Conservation (phyloP, 176 grass and related monocot genomes). For the Ensete ventricosum region DNA sequence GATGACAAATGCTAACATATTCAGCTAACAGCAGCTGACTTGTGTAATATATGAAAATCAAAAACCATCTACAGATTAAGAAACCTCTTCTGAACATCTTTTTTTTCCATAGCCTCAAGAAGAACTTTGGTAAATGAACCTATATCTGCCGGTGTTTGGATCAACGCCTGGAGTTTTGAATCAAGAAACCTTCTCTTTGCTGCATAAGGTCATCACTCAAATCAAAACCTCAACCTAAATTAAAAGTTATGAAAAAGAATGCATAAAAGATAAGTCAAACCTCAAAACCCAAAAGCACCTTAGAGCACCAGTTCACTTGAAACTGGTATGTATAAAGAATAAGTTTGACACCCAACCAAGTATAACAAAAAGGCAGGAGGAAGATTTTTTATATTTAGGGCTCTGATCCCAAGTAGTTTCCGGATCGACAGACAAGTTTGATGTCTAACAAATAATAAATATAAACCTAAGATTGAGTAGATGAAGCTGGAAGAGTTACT, state of each 20-base stretch:
- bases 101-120: conserved; percentile 65
- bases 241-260: background rate
- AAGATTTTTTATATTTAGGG: too few species aligned
- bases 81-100: conserved; percentile 83
- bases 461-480: background rate
- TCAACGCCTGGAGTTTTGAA: conserved; percentile 54
- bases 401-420: background rate
- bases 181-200: conserved; percentile 62
- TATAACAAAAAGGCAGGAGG: too few species aligned
- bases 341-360: too few species aligned
- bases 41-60: background rate
- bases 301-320: too few species aligned
- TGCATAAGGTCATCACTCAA: conserved; percentile 19
- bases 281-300: background rate
- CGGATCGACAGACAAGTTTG: background rate
- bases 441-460: background rate
- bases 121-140: conserved; percentile 58
- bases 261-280: background rate
- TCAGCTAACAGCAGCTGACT: background rate
- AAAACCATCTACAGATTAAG: background rate
- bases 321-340: too few species aligned
- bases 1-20: background rate
- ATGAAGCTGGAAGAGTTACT: background rate
- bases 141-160: conserved; percentile 35
- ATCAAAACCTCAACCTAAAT: background rate